Percentiles rank a stretch among this genome's conserved stretches.
phyloP scores from a whole-genome alignment of 495 filamentous ascomycete species.

The Xylaria telfairii region DNA sequence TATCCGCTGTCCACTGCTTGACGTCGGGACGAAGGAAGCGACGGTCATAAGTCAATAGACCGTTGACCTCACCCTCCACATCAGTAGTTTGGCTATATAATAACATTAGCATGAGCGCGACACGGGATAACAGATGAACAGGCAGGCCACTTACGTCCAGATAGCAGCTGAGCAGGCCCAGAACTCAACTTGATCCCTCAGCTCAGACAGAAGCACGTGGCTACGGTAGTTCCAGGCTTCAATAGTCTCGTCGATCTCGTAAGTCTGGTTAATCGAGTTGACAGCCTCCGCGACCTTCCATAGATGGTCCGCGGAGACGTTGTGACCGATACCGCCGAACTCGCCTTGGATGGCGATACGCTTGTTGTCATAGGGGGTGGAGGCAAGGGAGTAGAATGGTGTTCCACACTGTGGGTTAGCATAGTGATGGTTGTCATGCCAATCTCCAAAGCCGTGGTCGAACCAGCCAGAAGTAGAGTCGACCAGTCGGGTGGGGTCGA shows the following conservation, averaged over 20 bases:
- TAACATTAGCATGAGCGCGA: constrained; percentile 17
- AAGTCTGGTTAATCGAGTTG: constrained; percentile 66
- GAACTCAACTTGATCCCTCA: constrained; percentile 61
- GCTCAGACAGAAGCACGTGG: constrained; percentile 55
- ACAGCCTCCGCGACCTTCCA: constrained; percentile 67
- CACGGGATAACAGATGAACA: neutral
- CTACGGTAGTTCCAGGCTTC: constrained; percentile 71
- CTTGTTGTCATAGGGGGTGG: constrained; percentile 61
- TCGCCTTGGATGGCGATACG: constrained; percentile 73
- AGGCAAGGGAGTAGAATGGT: constrained; percentile 63
- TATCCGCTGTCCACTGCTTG: constrained; percentile 65
- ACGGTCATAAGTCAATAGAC: constrained; percentile 71
- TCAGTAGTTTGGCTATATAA: constrained; percentile 73
- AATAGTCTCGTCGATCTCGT: constrained; percentile 64
- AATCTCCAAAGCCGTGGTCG: constrained; percentile 38
- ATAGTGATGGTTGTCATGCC: constrained; percentile 73
- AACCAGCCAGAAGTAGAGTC: constrained; percentile 66
- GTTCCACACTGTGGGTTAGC: constrained; percentile 73
- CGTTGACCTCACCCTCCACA: constrained; percentile 78
- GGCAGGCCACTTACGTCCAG: constrained; percentile 39
- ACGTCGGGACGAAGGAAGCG: constrained; percentile 58
- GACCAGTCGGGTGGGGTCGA: constrained; percentile 68
- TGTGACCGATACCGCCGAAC: constrained; percentile 69
- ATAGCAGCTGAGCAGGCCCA: constrained; percentile 42
- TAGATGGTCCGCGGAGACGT: constrained; percentile 59